Conservation (phyloP, 2,329 filamentous ascomycete species). For the Xylariaceae sp. region DNA sequence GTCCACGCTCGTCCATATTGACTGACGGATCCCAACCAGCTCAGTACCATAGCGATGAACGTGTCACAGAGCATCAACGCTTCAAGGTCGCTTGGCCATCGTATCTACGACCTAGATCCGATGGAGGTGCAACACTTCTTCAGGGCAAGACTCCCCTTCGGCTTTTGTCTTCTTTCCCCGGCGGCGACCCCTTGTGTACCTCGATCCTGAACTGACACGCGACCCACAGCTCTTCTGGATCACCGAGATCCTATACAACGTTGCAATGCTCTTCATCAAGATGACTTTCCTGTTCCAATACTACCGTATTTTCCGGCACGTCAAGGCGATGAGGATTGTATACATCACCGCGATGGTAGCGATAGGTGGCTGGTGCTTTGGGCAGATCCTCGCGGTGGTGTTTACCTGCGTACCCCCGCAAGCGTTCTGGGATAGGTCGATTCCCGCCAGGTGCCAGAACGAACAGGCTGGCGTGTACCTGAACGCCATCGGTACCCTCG, state of each 20-base stretch:
- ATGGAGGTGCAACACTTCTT: not conserved
- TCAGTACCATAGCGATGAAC: constrained; percentile 2
- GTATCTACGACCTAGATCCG: constrained; percentile 1
- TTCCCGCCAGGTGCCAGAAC: constrained; percentile 5
- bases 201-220: not conserved
- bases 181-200: too few species aligned
- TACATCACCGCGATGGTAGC: constrained; percentile 20
- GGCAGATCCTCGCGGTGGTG: constrained; percentile 18
- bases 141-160: too few species aligned
- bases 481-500: constrained; percentile 6
- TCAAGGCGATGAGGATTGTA: constrained; percentile 11
- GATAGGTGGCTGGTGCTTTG: constrained; percentile 20
- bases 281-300: constrained; percentile 31
- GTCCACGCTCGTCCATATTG: constrained; percentile 1
- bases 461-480: constrained; percentile 4
- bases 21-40: constrained; percentile 1
- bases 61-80: constrained; percentile 4
- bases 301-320: constrained; percentile 26
- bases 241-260: constrained; percentile 26
- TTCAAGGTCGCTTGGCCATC: constrained; percentile 1
- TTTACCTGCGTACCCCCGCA: constrained; percentile 20
- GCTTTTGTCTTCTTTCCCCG: too few species aligned
- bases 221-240: constrained; percentile 21
- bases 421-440: constrained; percentile 19
- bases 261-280: constrained; percentile 23